Evolutionary conservation across 1,284 basidiomycete species (phyloP), one percentile per base, ranked within the genome.

Genomic region (Pseudozyma sp.): DNA sequence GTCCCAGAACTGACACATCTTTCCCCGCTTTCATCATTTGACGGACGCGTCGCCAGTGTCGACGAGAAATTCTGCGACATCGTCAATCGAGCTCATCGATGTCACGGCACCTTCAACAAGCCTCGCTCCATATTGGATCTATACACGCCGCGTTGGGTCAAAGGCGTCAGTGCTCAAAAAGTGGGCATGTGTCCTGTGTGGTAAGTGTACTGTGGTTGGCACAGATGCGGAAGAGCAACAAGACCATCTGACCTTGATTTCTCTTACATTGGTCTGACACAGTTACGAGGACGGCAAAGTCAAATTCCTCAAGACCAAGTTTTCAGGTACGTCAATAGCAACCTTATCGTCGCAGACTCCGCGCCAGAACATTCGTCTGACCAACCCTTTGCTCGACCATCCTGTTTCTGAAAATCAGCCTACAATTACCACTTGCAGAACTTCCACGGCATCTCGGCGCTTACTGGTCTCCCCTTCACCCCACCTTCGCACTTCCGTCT

Each of bases 381-480:
- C 39, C 39, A 42, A 42, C 8, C 24, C 24, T 24, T 24, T 24
- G 24, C 24, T 24, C n/a, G 39, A 13, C 39, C 39, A 42, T 2
- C 1, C 16, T 14, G 3, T 13, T 37, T 54, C 10, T 10, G 43
- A 17, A 49, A 14, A 0, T 13, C 69, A 73, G 75, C 76, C 13
- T 79, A 78, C 69, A 79, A 79, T 44, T 79, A 78, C 29, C 78
- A 79, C 37, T 30, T 79, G 17, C 76, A 76, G 17, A 70, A 77
- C 48, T 48, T 56, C 17, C 78, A 79, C 54, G 78, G 78, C 4
- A 66, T 79, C 43, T 72, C 64, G 0, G 67, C 68, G 0, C 14
- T 55, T 5, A 78, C 65, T 2, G 68, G 68, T 1, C 42, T 67
- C 2, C 78, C 78, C 16, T 69, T 79, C 30, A 63, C 62, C 2